Evolutionary conservation across 768 basidiomycete genomes (phyloP).

Genomic region (Inosperma sp.): DNA sequence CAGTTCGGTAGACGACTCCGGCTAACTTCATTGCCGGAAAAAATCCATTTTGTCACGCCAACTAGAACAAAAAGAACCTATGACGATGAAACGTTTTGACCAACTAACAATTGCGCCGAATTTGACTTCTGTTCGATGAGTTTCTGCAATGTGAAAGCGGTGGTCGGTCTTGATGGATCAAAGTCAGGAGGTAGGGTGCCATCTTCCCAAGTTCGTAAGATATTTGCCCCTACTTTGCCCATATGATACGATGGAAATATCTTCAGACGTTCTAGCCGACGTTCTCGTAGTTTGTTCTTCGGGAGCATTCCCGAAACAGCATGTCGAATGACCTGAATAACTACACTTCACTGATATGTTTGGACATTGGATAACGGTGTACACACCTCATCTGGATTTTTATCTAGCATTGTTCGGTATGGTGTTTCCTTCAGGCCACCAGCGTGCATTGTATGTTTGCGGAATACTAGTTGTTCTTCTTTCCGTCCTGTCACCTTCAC

Average conservation of each 20-base stretch:
- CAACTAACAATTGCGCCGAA: conserved; percentile 1
- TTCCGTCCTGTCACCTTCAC: conserved; percentile 89
- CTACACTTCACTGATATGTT: background rate
- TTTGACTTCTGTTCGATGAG: conserved; percentile 24
- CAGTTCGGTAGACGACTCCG: no score
- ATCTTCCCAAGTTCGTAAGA: conserved; percentile 81
- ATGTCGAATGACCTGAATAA: conserved; percentile 78
- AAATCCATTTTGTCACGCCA: background rate
- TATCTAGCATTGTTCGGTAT: conserved; percentile 77
- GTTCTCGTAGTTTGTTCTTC: conserved; percentile 92
- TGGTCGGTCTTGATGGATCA: conserved; percentile 40
- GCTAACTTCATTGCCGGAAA: no score
- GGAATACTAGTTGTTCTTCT: conserved; percentile 78
- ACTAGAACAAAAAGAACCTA: background rate
- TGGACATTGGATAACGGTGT: conserved; percentile 5
- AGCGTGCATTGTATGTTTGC: conserved; percentile 88
- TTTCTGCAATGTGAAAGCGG: conserved; percentile 34
- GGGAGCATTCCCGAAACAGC: conserved; percentile 99
- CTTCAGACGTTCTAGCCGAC: conserved; percentile 80
- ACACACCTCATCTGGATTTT: conserved; percentile 84
- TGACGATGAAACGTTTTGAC: background rate
- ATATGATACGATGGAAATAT: conserved; percentile 80
- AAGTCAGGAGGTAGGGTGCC: conserved; percentile 56
- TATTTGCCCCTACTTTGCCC: conserved; percentile 71
- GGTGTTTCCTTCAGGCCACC: conserved; percentile 91